phyloP scores from a whole-genome alignment of 139 green algal species.

The Coccomyxa sp. region DNA sequence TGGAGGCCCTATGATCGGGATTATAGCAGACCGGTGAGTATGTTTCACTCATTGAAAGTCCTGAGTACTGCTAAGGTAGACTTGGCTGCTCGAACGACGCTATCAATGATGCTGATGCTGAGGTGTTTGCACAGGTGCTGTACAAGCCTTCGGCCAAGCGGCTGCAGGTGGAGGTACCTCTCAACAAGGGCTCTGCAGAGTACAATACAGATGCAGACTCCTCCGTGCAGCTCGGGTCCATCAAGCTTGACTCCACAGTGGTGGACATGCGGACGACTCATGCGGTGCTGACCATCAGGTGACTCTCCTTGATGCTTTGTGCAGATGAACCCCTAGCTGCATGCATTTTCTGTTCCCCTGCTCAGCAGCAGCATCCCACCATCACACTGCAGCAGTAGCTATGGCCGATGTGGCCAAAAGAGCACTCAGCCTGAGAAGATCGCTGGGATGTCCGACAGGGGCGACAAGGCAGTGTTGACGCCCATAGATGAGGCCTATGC shows the following conservation, averaged over 20 bases:
- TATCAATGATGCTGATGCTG: no score
- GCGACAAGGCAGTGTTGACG: constrained; percentile 64
- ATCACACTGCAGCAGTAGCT: no score
- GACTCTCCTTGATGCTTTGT: neutral
- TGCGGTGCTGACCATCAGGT: neutral
- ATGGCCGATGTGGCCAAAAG: no score
- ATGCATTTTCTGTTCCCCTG: no score
- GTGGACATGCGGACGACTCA: constrained; percentile 2
- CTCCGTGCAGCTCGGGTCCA: neutral
- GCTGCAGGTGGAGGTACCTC: constrained; percentile 45
- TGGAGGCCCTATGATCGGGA: constrained; percentile 72
- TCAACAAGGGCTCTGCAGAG: neutral
- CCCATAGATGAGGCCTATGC: constrained; percentile 77
- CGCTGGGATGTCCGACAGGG: constrained; percentile 9
- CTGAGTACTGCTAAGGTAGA: no score
- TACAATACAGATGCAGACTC: neutral
- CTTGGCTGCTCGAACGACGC: no score
- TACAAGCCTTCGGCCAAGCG: constrained; percentile 60
- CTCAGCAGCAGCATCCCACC: no score
- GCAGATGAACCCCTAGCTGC: no score
- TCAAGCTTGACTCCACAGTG: neutral
- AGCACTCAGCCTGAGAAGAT: no score
- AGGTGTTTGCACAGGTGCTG: constrained; percentile 48
- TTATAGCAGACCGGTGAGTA: constrained; percentile 17
- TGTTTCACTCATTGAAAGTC: neutral